A percentile compares a stretch with the other conserved stretches of the same genome.
phyloP scores from a whole-genome alignment of 2,329 filamentous ascomycete species.

The Arthroderma sp. region DNA sequence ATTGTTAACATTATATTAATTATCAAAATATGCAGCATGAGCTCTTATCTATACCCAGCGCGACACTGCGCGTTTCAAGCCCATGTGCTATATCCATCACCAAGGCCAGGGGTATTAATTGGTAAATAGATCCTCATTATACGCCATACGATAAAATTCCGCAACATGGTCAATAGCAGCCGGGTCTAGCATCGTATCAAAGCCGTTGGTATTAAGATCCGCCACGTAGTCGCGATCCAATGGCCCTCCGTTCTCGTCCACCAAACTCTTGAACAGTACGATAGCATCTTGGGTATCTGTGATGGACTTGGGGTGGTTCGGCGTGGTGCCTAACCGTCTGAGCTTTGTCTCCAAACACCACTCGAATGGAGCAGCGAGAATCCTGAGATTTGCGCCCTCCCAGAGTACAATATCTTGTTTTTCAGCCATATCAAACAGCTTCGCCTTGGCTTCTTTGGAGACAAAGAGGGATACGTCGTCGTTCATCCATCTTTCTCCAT shows the following conservation, averaged over 20 bases:
- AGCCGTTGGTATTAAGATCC: conserved; percentile 6
- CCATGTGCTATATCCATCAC: too few species aligned
- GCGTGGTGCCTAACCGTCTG: conserved; percentile 1
- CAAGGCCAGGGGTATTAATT: too few species aligned
- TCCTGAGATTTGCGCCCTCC: conserved; percentile 1
- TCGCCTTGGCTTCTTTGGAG: background rate
- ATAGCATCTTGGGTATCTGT: conserved; percentile 6
- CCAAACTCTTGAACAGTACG: conserved; percentile 5
- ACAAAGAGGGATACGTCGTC: conserved; percentile 5
- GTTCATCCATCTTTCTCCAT: conserved; percentile 6
- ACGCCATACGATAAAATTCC: conserved; percentile 1
- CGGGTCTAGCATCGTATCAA: conserved; percentile 4
- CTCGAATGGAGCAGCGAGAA: conserved; percentile 7
- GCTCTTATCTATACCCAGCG: too few species aligned
- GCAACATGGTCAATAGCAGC: conserved; percentile 3
- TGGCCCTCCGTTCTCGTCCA: conserved; percentile 2
- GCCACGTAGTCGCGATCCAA: conserved; percentile 4
- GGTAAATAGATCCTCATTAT: conserved; percentile 4
- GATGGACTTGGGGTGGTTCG: background rate
- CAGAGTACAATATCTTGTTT: conserved; percentile 8
- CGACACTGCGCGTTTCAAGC: too few species aligned
- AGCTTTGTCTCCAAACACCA: conserved; percentile 8
- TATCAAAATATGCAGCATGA: too few species aligned
- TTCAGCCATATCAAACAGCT: conserved; percentile 3
- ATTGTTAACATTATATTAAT: too few species aligned